Evolutionary conservation across 2,329 filamentous ascomycete species (phyloP).

Genomic region (Aureobasidium vineae): DNA sequence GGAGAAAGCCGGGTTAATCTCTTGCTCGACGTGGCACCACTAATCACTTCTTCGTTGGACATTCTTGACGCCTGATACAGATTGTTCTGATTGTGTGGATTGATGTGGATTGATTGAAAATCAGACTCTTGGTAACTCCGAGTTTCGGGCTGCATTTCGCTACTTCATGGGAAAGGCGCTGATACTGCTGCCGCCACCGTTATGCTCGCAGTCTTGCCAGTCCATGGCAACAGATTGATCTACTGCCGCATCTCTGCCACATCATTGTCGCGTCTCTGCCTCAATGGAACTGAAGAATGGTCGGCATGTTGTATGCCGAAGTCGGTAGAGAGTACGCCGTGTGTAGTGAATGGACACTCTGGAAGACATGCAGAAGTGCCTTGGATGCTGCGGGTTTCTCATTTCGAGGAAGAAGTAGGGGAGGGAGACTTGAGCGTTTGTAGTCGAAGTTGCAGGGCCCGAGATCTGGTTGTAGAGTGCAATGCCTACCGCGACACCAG

Average conservation of each 20-base stretch:
- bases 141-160: background rate
- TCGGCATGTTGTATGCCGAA: no score
- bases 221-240: background rate
- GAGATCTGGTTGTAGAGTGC: background rate
- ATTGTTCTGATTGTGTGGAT: background rate
- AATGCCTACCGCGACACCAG: background rate
- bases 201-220: background rate
- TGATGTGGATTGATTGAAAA: background rate
- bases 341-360: no score
- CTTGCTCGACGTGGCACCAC: background rate
- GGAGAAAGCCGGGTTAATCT: background rate
- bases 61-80: background rate
- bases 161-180: background rate
- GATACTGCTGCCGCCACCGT: background rate
- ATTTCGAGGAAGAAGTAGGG: background rate
- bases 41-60: background rate
- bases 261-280: no score
- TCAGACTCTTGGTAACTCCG: background rate
- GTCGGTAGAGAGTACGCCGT: no score
- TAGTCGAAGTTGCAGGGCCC: background rate
- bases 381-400: no score
- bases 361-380: background rate
- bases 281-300: background rate
- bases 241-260: background rate
- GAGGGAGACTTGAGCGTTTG: background rate